Base-by-base conservation (phyloP, 306 rosid species). In the Mimosa bimucronata region DNA sequence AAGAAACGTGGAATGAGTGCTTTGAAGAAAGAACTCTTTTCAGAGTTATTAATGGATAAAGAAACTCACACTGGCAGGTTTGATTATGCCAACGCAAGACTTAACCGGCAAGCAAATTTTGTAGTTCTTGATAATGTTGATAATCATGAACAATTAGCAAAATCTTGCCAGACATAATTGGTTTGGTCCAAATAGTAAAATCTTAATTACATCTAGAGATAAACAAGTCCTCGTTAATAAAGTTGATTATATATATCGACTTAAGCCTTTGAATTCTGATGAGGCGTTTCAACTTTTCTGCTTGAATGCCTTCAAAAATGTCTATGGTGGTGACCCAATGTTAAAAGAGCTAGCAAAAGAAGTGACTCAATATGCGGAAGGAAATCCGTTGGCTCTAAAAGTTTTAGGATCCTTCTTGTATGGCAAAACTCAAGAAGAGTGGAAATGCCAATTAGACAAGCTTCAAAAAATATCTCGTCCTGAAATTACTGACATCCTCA, bases 91-190 rank as follows among this genome's bases (percentile, higher is more conserved):
- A 62, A 6, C 3, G 26, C 10, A 2, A 48, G 74, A 7, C 66
- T 77, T 65, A 0, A 28, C 15, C 52, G 18, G 5, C 48, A 48
- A 16, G 66, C 15, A 7, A 16, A 5, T 6, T 52, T 50, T 4
- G 0, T 77, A 31, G 67, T 77, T 52, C 67, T 77, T 23, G 81
- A 67, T 46, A 38, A 77, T 77, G 29, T 77, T 4, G 9, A 37
- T 67, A 38, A 77, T n/a, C 8, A 1, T 25, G 23, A 50, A 1
- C 65, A 48, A 31, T 1, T 77, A 9, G 11, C n/a, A 14, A n/a
- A 4, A 2, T 34, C 25, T 66, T 9, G 31, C 0, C 0, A 14
- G 5, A 2, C 19, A 2, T 37, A 0, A 9, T 25, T 66, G 28
- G 67, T 67, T 66, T 67, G 75, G 75, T 5, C 0, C 0, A 3